Conservation (phyloP, 441 rosid genomes). For the Populus hybrid region DNA sequence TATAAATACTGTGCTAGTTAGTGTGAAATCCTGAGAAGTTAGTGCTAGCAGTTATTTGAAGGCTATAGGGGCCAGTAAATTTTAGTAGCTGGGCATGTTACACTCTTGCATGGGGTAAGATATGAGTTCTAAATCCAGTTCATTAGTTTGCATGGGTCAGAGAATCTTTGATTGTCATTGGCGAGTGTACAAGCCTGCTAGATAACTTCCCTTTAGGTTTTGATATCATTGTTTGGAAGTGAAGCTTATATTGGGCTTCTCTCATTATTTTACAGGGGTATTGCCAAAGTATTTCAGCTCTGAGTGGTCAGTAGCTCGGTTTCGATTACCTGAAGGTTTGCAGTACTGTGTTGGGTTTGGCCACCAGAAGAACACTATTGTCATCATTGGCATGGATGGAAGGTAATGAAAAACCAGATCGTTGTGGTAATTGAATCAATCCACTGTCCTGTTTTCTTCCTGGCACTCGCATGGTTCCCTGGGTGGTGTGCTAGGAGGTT, state of each 20-base stretch:
- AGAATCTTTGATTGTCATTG: too few species aligned
- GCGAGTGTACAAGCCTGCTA: not conserved
- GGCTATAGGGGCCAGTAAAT: not conserved
- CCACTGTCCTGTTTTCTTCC: not conserved
- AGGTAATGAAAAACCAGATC: conserved; percentile 34
- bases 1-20: not conserved
- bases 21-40: not conserved
- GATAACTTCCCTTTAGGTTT: not conserved
- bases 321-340: conserved; percentile 41
- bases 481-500: not conserved
- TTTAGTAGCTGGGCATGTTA: not conserved
- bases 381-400: conserved; percentile 58
- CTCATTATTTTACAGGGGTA: conserved; percentile 31
- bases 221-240: not conserved
- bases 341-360: conserved; percentile 47
- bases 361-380: conserved; percentile 39
- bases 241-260: not conserved
- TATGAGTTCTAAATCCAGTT: not conserved
- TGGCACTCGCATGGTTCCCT: not conserved
- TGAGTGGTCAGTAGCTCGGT: conserved; percentile 60
- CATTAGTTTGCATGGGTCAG: not conserved
- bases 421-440: not conserved
- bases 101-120: not conserved
- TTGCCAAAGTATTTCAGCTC: conserved; percentile 62
- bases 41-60: not conserved